phyloP scores from a whole-genome alignment of 2,329 filamentous ascomycete genomes.

The Fonsecaea erecta region DNA sequence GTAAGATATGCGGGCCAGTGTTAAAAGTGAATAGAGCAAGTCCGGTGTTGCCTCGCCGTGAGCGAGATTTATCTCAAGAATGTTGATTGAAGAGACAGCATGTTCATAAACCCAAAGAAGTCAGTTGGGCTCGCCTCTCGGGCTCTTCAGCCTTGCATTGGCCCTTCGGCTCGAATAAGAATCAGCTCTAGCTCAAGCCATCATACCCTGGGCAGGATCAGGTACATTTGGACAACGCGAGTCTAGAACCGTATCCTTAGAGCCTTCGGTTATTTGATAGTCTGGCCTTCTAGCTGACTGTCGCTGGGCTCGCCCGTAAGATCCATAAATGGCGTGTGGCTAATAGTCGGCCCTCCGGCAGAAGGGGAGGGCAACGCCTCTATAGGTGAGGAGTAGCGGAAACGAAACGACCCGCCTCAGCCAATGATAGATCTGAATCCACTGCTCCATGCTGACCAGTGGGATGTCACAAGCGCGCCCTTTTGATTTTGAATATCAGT shows the following conservation, averaged over 20 bases:
- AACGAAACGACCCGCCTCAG: neutral
- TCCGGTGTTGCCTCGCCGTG: neutral
- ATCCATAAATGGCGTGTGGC: neutral
- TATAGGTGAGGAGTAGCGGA: neutral
- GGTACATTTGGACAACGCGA: too few relatives aligned
- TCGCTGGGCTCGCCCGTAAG: neutral
- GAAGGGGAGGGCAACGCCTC: neutral
- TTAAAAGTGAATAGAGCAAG: neutral
- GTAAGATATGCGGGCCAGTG: too few relatives aligned
- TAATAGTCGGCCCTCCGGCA: neutral
- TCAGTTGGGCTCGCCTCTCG: too few relatives aligned
- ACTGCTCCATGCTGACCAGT: conserved; percentile 7
- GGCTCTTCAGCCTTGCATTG: conserved; percentile 3
- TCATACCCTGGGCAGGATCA: neutral
- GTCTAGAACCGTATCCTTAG: neutral
- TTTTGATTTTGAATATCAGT: neutral
- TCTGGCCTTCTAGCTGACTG: neutral
- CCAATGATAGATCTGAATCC: conserved; percentile 3
- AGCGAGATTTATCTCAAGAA: neutral
- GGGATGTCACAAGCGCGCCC: neutral
- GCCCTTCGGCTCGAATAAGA: neutral
- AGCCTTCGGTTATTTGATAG: neutral
- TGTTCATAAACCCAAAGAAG: too few relatives aligned
- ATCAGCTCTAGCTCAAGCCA: neutral
- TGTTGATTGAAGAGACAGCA: too few relatives aligned